These are phyloP conservation scores for Sicyos edulis DNA, from an alignment of 306 rosid species.

Conservation along the genomic window DNA sequence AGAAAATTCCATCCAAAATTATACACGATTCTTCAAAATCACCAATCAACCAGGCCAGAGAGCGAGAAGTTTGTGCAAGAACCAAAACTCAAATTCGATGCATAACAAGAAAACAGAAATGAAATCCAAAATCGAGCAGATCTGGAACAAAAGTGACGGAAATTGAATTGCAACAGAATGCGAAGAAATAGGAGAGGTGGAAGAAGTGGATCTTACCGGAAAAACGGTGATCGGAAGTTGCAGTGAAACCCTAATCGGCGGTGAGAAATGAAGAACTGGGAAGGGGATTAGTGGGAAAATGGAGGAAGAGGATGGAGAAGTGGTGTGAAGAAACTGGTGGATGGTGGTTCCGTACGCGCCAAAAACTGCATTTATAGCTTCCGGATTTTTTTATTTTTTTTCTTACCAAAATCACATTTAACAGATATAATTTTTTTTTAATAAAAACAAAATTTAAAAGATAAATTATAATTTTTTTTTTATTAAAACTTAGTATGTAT, in stretches of 20 bases:
- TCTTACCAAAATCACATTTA: too few species aligned
- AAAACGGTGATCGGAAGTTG: not conserved
- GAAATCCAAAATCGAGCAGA: constrained; percentile 8
- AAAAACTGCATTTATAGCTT: too few species aligned
- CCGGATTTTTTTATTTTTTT: too few species aligned
- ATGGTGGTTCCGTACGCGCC: too few species aligned
- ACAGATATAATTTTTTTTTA: too few species aligned
- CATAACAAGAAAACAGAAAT: not conserved
- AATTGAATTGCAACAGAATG: not conserved
- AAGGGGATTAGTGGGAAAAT: too few species aligned
- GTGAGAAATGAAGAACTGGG: not conserved
- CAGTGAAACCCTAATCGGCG: constrained; percentile 12
- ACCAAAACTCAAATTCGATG: not conserved
- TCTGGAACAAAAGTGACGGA: constrained; percentile 10
- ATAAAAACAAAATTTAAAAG: too few species aligned
- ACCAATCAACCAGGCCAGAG: not conserved
- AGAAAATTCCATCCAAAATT: not conserved
- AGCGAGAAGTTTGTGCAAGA: not conserved
- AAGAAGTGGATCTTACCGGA: not conserved
- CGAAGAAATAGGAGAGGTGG: not conserved
- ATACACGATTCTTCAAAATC: constrained; percentile 4
- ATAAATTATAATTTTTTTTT: too few species aligned
- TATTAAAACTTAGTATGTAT: too few species aligned
- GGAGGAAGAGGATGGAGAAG: too few species aligned
- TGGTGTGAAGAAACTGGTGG: too few species aligned